phyloP scores from a whole-genome alignment of 331 rosid species.

The Malus hybrid region DNA sequence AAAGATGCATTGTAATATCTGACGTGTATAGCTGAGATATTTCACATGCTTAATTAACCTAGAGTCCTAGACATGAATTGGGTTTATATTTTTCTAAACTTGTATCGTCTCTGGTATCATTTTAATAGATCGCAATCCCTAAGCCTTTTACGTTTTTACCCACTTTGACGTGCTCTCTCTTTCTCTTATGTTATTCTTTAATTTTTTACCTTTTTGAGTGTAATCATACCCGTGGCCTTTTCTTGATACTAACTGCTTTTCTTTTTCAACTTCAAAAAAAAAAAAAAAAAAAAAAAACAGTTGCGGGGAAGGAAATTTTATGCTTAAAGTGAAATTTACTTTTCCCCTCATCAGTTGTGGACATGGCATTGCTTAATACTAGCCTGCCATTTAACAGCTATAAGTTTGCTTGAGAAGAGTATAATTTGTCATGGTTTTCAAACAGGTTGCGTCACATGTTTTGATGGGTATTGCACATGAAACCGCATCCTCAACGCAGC shows the following conservation, averaged over 20 bases:
- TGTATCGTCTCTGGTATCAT: no score
- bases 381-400: neutral
- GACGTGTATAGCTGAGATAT: no score
- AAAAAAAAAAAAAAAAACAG: no score
- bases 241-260: neutral
- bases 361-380: neutral
- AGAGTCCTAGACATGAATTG: no score
- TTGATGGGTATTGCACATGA: conserved; percentile 73
- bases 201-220: neutral
- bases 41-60: no score
- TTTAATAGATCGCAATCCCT: no score
- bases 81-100: no score
- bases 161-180: neutral
- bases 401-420: conserved; percentile 21
- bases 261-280: neutral
- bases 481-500: conserved; percentile 49
- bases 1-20: neutral
- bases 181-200: neutral
- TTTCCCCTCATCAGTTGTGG: neutral
- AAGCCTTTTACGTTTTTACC: neutral
- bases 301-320: neutral
- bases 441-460: conserved; percentile 70
- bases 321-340: neutral
- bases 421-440: conserved; percentile 41
- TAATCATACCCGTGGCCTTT: neutral